These are phyloP conservation scores for Phaeoacremonium minimum DNA, from an alignment of 2,329 filamentous ascomycete species.

Conservation along the genomic window DNA sequence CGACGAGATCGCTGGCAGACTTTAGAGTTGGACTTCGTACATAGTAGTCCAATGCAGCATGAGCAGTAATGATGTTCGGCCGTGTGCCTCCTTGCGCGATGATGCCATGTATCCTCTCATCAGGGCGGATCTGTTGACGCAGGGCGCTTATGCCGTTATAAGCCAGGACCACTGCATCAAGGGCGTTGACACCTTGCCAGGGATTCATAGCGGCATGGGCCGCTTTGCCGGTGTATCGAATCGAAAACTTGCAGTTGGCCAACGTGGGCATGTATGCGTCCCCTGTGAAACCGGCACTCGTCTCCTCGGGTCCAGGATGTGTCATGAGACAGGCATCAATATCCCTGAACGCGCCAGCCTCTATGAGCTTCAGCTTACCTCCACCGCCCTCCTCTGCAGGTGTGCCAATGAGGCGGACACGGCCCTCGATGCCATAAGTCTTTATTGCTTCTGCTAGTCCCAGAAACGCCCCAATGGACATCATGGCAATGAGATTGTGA, in stretches of 20 bases:
- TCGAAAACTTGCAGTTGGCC: constrained; percentile 17
- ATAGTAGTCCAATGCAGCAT: not conserved
- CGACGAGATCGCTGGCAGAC: too few relatives aligned
- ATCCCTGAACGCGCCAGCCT: constrained; percentile 34
- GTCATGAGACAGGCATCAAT: constrained; percentile 32
- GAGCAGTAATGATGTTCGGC: not conserved
- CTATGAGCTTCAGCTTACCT: constrained; percentile 38
- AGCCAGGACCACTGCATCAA: constrained; percentile 37
- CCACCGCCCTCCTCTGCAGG: constrained; percentile 37
- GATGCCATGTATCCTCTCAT: not conserved
- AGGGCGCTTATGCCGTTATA: constrained; percentile 34
- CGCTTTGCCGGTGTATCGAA: constrained; percentile 33
- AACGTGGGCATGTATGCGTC: constrained; percentile 11
- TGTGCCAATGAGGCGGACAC: constrained; percentile 30
- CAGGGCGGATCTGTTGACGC: constrained; percentile 13
- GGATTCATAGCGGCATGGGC: constrained; percentile 42
- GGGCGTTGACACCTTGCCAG: constrained; percentile 42
- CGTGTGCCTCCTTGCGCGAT: not conserved
- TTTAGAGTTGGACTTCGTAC: not conserved
- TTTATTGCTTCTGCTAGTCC: constrained; percentile 19
- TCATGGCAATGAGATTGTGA: constrained; percentile 36
- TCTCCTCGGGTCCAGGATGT: constrained; percentile 20
- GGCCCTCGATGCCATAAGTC: constrained; percentile 14
- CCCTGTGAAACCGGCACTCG: constrained; percentile 7
- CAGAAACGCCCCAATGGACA: constrained; percentile 28